These are phyloP conservation scores for Chalaropsis thielavioides DNA, from an alignment of 2,329 filamentous ascomycete species.

Conservation along the genomic window DNA sequence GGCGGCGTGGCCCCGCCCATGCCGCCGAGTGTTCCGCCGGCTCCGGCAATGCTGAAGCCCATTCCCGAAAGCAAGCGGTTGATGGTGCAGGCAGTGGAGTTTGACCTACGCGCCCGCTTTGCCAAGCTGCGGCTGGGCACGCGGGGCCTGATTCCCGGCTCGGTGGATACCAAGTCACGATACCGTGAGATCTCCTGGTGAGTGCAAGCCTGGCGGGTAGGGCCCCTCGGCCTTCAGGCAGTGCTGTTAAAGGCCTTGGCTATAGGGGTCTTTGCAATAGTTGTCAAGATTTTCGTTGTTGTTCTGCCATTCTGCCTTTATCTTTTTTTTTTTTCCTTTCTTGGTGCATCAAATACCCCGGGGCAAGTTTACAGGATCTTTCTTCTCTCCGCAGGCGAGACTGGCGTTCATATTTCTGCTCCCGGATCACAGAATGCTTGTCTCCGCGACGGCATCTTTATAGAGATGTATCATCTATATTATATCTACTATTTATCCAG, in stretches of 20 bases:
- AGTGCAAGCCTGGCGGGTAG: no score
- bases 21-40: neutral
- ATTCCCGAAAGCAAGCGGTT: conserved; percentile 41
- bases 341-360: neutral
- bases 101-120: conserved; percentile 37
- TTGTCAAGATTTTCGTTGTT: neutral
- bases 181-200: conserved; percentile 36
- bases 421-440: no score
- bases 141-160: conserved; percentile 33
- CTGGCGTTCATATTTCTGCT: neutral
- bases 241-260: no score
- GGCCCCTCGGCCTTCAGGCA: no score
- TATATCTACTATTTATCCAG: neutral
- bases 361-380: neutral
- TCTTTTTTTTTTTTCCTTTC: neutral
- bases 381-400: neutral
- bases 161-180: conserved; percentile 34
- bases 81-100: conserved; percentile 42
- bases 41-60: neutral
- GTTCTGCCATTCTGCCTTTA: neutral
- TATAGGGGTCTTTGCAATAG: no score
- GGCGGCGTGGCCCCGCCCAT: neutral
- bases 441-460: neutral
- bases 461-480: neutral
- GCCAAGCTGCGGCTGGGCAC: conserved; percentile 41